phyloP scores from a whole-genome alignment of 1,139 yeast species.

The Candida frijolesensis region DNA sequence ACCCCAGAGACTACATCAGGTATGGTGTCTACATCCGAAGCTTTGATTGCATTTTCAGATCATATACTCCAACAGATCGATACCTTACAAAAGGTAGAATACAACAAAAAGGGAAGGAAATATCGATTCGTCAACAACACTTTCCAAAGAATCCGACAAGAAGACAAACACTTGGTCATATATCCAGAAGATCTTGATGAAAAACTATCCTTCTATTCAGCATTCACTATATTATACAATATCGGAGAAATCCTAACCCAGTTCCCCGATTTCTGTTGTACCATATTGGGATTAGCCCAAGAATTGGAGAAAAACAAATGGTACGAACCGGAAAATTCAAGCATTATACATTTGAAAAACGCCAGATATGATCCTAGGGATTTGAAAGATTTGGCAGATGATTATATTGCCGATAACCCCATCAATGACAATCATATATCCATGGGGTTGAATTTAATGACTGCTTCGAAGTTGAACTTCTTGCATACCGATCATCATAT shows the following conservation, averaged over 20 bases:
- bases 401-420: constrained; percentile 14
- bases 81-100: constrained; percentile 41
- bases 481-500: constrained; percentile 61
- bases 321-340: constrained; percentile 52
- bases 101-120: constrained; percentile 52
- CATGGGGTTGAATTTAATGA: constrained; percentile 46
- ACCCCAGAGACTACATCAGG: constrained; percentile 1
- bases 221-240: constrained; percentile 43
- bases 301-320: constrained; percentile 51
- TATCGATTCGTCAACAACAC: constrained; percentile 52
- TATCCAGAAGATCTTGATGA: constrained; percentile 35
- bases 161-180: constrained; percentile 53
- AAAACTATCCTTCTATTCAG: constrained; percentile 42
- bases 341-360: constrained; percentile 40
- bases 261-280: constrained; percentile 48
- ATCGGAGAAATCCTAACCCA: constrained; percentile 38
- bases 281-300: constrained; percentile 53
- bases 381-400: constrained; percentile 19
- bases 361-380: constrained; percentile 34
- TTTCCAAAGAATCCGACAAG: constrained; percentile 53
- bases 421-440: constrained; percentile 35
- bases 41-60: constrained; percentile 30
- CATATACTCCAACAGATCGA: constrained; percentile 29
- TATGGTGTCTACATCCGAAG: constrained; percentile 26
- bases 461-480: constrained; percentile 54